Conservation (phyloP, 306 rosid genomes). For the Citrullus colocynthis region DNA sequence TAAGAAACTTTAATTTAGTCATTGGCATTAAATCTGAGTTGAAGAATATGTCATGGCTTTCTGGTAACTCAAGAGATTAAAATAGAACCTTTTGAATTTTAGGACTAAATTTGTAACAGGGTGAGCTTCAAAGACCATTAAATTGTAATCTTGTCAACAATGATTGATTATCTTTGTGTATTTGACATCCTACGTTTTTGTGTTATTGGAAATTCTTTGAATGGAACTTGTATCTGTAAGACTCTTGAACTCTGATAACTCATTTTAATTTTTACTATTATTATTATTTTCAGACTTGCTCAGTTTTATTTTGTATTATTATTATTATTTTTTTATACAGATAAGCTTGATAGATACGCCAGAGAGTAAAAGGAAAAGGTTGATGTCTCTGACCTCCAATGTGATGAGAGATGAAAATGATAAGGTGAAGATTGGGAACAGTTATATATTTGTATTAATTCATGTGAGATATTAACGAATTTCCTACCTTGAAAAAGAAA, state of each 20-base stretch:
- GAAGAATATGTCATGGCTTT: background rate
- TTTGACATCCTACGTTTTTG: background rate
- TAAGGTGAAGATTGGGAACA: slow-evolving; percentile 36
- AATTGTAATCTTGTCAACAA: background rate
- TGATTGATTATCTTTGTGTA: background rate
- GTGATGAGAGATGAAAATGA: slow-evolving; percentile 88
- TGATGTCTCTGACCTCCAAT: slow-evolving; percentile 66
- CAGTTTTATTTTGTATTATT: background rate
- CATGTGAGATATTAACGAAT: background rate
- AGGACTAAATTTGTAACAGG: background rate
- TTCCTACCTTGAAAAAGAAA: background rate
- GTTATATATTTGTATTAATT: background rate
- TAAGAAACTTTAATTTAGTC: background rate
- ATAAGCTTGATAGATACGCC: slow-evolving; percentile 74
- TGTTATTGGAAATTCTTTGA: background rate
- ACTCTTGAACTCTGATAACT: background rate
- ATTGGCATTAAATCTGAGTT: background rate
- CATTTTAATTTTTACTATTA: background rate
- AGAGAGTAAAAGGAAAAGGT: slow-evolving; percentile 39
- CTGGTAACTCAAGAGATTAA: background rate
- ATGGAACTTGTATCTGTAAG: background rate
- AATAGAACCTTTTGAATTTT: background rate
- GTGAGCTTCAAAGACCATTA: background rate
- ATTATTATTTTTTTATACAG: slow-evolving; percentile 19
- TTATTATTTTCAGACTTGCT: background rate